Evolutionary conservation across 805 yeast species (phyloP).

Genomic region (Yamadazyma kitorensis): DNA sequence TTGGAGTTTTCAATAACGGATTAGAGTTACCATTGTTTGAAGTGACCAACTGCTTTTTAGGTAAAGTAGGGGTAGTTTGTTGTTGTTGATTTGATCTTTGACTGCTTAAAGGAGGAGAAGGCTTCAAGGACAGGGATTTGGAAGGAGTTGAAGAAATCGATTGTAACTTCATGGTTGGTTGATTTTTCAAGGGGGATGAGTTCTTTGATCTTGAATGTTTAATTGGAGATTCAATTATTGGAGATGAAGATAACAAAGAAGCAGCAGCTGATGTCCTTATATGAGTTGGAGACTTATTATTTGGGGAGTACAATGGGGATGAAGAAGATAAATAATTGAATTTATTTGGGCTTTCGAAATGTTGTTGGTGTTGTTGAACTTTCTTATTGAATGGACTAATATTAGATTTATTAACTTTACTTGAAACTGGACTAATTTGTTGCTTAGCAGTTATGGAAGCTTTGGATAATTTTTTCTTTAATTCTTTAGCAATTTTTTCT

Average conservation of each 20-base stretch:
- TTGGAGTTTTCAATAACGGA: conserved; percentile 33
- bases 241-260: conserved; percentile 29
- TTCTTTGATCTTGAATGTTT: conserved; percentile 19
- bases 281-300: conserved; percentile 39
- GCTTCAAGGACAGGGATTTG: conserved; percentile 28
- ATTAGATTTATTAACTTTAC: conserved; percentile 9
- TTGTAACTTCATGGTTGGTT: conserved; percentile 23
- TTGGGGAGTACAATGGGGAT: conserved; percentile 35
- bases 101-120: conserved; percentile 24
- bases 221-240: conserved; percentile 31
- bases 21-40: conserved; percentile 7
- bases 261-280: conserved; percentile 33
- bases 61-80: conserved; percentile 31
- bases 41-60: conserved; percentile 20
- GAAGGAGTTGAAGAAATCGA: conserved; percentile 27
- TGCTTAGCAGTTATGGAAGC: conserved; percentile 46
- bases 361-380: conserved; percentile 20
- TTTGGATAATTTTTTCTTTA: conserved; percentile 38
- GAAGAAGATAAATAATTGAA: conserved; percentile 22
- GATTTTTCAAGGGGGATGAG: conserved; percentile 14
- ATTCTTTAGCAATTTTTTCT: conserved; percentile 42
- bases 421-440: conserved; percentile 18
- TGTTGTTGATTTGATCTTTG: conserved; percentile 1
- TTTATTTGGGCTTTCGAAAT: conserved; percentile 17
- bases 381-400: conserved; percentile 27